Base-by-base conservation (phyloP, 1,284 basidiomycete genomes). In the Mycosarcoma maydis region DNA sequence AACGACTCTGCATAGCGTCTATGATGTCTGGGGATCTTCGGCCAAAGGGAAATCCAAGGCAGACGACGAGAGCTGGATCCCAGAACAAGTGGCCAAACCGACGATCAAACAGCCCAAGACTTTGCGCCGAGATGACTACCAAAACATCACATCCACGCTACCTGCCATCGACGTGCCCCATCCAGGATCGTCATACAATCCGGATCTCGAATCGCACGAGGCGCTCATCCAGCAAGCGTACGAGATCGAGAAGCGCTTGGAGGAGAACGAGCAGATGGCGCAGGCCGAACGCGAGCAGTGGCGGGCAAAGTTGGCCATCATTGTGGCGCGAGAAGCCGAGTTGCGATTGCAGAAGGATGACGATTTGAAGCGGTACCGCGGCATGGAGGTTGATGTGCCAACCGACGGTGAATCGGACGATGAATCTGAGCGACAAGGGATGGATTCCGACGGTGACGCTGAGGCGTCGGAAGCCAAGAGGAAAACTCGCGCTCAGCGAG, bases 141-240 rank as follows among this genome's bases (percentile, higher is more conserved):
- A 27, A 46, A 76, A 23, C 52, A 73, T 66, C 22, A 57, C 56
- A 6, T 45, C 45, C 24, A 39, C 45, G 2, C 71, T 79, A 0
- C 87, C 89, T 4, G 89, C 91, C 0, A 86, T 94, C 2, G 82
- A 86, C 1, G 82, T 87, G 6, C 95, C 95, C 0, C 91, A 92
- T 69, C 88, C 89, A 24, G 95, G 95, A 17, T 87, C 89, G 6
- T 94, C 92, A n/a, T 98, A 98, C 83, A 98, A 98, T 82, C 95
- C 95, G 0, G 87, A 89, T 0, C 88, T 87, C 14, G 86, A 87
- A 9, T 87, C 89, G 1, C 92, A 97, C 80, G 87, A 89, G 55
- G 87, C 88, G 40, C 87, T 97, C 3, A 83, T 98, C 16, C 84
- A 87, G 13, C 79, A 86, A 43, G 94, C 93, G 0, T 86, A 89